Evolutionary conservation across 73 alveolate species (phyloP).

Genomic region (Tetrahymena malaccensis): DNA sequence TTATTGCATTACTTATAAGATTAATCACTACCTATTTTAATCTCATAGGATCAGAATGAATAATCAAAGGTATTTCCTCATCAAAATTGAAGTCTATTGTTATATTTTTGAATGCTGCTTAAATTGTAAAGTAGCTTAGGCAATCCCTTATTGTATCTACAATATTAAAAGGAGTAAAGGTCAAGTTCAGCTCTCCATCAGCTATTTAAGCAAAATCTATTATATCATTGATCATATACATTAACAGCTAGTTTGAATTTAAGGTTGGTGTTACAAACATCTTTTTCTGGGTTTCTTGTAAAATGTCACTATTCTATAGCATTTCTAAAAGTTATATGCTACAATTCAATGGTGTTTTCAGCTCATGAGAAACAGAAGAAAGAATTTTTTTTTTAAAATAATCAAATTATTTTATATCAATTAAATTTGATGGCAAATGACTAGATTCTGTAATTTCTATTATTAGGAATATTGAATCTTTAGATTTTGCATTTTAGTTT

Average conservation of each 20-base stretch:
- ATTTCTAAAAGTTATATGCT: neutral
- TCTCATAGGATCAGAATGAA: neutral
- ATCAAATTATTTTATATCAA: neutral
- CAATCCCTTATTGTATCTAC: neutral
- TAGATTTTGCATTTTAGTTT: neutral
- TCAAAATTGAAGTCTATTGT: neutral
- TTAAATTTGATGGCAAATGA: neutral
- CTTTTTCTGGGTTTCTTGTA: neutral
- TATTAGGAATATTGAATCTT: neutral
- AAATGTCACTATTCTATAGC: neutral
- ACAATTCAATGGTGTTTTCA: slow-evolving; percentile 1
- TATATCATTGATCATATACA: neutral
- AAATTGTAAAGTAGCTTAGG: neutral
- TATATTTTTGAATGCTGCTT: neutral
- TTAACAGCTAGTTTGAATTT: neutral
- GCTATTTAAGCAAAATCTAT: slow-evolving; percentile 4
- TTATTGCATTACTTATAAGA: slow-evolving; percentile 8
- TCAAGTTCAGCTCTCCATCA: neutral
- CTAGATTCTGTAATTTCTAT: neutral
- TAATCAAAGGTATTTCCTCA: neutral
- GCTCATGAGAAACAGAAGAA: slow-evolving; percentile 13
- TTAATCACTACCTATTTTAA: slow-evolving; percentile 5
- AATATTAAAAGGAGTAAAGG: neutral
- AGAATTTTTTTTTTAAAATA: neutral
- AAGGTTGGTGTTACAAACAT: neutral